These are phyloP conservation scores for Calendula officinalis DNA, from an alignment of 129 eudicot species.

Conservation along the genomic window DNA sequence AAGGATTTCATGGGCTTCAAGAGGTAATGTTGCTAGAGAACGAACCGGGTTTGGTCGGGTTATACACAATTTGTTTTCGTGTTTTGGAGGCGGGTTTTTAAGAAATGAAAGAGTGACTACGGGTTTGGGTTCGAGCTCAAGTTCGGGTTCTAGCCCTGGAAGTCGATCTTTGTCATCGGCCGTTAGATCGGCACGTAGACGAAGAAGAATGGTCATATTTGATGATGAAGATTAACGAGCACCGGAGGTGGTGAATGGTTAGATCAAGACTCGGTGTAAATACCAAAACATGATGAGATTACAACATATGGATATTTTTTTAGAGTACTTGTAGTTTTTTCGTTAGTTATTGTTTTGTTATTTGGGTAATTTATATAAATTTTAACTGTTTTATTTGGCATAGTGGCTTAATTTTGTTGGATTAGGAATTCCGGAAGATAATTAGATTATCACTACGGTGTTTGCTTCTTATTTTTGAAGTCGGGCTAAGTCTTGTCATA, in stretches of 20 bases:
- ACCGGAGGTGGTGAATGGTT: conserved; percentile 46
- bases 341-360: conserved; percentile 26
- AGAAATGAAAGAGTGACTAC: conserved; percentile 47
- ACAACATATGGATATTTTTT: conserved; percentile 23
- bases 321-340: conserved; percentile 19
- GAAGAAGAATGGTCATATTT: conserved; percentile 34
- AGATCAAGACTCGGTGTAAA: conserved; percentile 25
- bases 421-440: too few species aligned
- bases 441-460: conserved; percentile 2
- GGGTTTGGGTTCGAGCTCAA: conserved; percentile 54
- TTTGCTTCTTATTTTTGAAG: too few species aligned
- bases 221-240: conserved; percentile 34
- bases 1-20: conserved; percentile 86
- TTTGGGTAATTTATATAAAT: conserved; percentile 19
- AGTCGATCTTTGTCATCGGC: not conserved
- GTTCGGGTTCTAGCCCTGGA: conserved; percentile 24
- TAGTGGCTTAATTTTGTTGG: too few species aligned
- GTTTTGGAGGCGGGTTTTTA: conserved; percentile 68
- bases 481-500: too few species aligned
- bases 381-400: not conserved
- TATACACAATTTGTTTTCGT: conserved; percentile 56
- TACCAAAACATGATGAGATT: conserved; percentile 25
- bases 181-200: conserved; percentile 41
- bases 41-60: conserved; percentile 61
- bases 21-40: conserved; percentile 58